Evolutionary conservation across 2,329 filamentous ascomycete species (phyloP).

Genomic region (Talaromyces islandicus): DNA sequence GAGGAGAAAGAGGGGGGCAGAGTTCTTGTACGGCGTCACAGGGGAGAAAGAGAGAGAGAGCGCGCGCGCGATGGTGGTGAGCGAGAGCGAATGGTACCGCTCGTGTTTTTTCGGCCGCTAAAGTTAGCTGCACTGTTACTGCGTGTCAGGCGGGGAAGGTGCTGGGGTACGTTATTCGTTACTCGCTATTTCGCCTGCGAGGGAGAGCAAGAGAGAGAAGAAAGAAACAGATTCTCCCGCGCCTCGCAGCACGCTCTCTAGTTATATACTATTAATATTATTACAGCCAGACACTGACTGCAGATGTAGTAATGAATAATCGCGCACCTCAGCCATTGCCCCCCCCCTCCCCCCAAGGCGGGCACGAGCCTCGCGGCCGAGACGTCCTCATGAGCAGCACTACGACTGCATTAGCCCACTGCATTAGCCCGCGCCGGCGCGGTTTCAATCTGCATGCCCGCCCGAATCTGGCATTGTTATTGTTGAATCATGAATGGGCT

Average conservation of each 20-base stretch:
- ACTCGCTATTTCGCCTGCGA: too few relatives aligned
- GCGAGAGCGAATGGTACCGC: not conserved
- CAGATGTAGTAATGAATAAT: too few relatives aligned
- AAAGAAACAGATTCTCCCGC: not conserved
- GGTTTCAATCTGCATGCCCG: not conserved
- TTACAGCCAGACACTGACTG: not conserved
- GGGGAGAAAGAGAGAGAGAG: too few relatives aligned
- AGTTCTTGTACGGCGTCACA: not conserved
- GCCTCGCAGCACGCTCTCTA: not conserved
- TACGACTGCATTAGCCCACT: not conserved
- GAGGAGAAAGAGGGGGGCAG: not conserved
- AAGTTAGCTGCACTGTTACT: not conserved
- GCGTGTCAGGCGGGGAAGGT: conserved; percentile 3
- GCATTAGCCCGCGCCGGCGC: not conserved
- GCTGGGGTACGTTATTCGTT: not conserved
- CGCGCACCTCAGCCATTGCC: not conserved
- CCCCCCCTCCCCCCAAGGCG: too few relatives aligned
- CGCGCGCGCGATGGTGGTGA: too few relatives aligned
- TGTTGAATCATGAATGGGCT: too few relatives aligned
- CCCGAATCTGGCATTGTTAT: not conserved
- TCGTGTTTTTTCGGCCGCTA: not conserved
- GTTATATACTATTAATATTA: too few relatives aligned
- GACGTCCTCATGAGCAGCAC: not conserved
- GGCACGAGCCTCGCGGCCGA: not conserved
- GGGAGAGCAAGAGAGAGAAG: not conserved